Evolutionary conservation across 306 rosid genomes (phyloP).

Genomic region (Rosa persica): DNA sequence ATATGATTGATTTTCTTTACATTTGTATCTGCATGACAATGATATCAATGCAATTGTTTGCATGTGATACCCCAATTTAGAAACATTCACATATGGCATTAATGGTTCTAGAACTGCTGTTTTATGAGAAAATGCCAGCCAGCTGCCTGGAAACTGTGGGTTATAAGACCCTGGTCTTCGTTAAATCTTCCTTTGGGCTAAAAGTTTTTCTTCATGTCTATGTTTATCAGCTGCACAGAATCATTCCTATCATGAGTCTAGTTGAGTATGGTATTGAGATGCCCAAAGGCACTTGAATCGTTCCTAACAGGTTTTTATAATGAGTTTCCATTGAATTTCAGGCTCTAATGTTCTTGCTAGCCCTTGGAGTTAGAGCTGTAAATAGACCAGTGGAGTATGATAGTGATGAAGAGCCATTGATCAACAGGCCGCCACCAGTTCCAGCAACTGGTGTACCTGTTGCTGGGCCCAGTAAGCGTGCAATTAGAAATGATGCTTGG

Average conservation of each 20-base stretch:
- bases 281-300: neutral
- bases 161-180: neutral
- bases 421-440: conserved; percentile 65
- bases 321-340: conserved; percentile 41
- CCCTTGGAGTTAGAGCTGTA: conserved; percentile 81
- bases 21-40: neutral
- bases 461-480: conserved; percentile 64
- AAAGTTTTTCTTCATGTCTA: neutral
- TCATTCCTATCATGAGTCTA: neutral
- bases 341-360: conserved; percentile 88
- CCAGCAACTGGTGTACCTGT: conserved; percentile 82
- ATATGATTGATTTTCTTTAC: neutral
- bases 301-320: conserved; percentile 5
- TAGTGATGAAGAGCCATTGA: conserved; percentile 96
- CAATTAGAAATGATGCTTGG: conserved; percentile 95
- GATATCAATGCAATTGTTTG: neutral
- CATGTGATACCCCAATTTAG: neutral
- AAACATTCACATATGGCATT: neutral
- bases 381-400: conserved; percentile 77
- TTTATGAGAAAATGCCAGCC: neutral
- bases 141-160: neutral
- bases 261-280: neutral
- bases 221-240: neutral
- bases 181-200: neutral
- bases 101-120: neutral